phyloP scores from a whole-genome alignment of 805 yeast genomes.

The Candida montana region DNA sequence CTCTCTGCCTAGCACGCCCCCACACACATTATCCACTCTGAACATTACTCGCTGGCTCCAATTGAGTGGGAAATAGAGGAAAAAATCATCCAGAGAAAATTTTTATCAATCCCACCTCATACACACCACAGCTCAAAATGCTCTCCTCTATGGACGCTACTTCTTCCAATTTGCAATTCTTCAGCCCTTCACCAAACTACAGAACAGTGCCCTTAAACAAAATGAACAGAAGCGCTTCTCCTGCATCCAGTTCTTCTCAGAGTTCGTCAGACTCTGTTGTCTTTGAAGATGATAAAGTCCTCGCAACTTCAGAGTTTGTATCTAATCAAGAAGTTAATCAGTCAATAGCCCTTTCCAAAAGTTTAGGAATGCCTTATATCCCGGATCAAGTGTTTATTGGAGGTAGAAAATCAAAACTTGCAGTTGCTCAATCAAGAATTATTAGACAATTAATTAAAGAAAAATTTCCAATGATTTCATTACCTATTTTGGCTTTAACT shows the following conservation, averaged over 20 bases:
- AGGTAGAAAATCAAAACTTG: constrained; percentile 83
- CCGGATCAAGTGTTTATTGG: constrained; percentile 50
- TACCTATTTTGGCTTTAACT: constrained; percentile 72
- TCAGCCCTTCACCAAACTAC: constrained; percentile 5
- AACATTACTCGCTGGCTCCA: constrained; percentile 1
- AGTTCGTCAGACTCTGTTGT: constrained; percentile 19
- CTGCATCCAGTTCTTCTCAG: constrained; percentile 7
- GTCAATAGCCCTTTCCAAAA: constrained; percentile 7
- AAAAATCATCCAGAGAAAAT: too few species aligned
- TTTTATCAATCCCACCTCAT: too few species aligned
- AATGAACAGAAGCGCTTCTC: constrained; percentile 1
- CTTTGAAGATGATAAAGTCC: constrained; percentile 17
- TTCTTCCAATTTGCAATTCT: constrained; percentile 3
- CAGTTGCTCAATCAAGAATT: constrained; percentile 78
- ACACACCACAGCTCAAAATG: constrained; percentile 6
- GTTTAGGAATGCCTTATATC: constrained; percentile 17
- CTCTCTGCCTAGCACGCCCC: too few species aligned
- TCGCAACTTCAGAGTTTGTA: constrained; percentile 2
- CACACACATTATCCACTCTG: too few species aligned
- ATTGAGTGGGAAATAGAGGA: constrained; percentile 2
- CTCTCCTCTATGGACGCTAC: constrained; percentile 11
- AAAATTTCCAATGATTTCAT: constrained; percentile 58
- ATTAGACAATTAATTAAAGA: constrained; percentile 57
- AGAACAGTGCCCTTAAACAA: constrained; percentile 9
- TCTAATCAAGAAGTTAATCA: constrained; percentile 1